Conservation (phyloP, 75 land plant species). For the Larix kaempferi region DNA sequence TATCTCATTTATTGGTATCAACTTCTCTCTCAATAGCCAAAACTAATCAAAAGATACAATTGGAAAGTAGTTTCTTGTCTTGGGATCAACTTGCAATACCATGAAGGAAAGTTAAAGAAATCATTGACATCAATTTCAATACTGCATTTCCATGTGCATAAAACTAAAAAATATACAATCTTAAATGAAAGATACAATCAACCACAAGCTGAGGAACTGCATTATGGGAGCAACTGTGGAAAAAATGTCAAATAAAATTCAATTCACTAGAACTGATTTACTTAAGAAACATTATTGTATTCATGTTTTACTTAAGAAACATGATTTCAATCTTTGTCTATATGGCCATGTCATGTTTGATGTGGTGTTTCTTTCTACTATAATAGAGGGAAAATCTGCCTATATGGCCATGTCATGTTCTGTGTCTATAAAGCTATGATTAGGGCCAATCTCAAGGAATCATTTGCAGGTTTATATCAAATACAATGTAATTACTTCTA, state of each 20-base stretch:
- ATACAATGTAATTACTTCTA: no score
- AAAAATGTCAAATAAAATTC: slow-evolving; percentile 6
- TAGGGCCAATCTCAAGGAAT: no score
- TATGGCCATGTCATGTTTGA: no score
- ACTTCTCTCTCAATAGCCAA: slow-evolving; percentile 93
- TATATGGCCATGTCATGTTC: no score
- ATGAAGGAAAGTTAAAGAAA: slow-evolving; percentile 31
- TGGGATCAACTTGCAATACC: slow-evolving; percentile 70
- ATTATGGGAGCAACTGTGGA: slow-evolving; percentile 61
- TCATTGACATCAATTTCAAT: background rate
- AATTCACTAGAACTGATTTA: no score
- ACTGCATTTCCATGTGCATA: background rate
- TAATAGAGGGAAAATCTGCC: no score
- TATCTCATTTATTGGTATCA: slow-evolving; percentile 77
- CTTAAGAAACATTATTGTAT: no score
- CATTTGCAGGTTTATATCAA: no score
- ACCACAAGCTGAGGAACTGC: slow-evolving; percentile 75
- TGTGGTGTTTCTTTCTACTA: no score
- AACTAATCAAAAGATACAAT: slow-evolving; percentile 92
- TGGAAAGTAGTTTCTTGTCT: slow-evolving; percentile 75
- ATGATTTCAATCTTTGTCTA: no score
- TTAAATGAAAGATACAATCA: slow-evolving; percentile 63
- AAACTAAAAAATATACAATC: background rate
- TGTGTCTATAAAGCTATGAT: no score
- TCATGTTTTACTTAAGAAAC: no score